Percentiles rank a stretch among this genome's conserved stretches.
These are phyloP conservation scores for Aspergillus felis DNA, from an alignment of 2,329 filamentous ascomycete species.

Conservation along the genomic window DNA sequence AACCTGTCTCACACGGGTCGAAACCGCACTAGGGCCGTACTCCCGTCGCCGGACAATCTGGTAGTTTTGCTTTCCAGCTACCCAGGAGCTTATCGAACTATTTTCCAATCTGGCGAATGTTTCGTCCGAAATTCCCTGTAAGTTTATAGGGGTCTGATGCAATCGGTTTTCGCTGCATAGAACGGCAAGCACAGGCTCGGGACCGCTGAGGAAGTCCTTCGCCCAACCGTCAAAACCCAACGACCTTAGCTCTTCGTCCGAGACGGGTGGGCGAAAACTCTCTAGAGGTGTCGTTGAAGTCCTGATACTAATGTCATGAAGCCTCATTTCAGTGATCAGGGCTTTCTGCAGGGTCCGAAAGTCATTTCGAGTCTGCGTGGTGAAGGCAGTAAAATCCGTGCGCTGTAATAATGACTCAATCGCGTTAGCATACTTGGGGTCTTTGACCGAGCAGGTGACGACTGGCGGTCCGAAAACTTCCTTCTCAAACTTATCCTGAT, in stretches of 20 bases:
- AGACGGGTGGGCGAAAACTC: constrained; percentile 54
- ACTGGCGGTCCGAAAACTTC: constrained; percentile 78
- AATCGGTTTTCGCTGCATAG: constrained; percentile 71
- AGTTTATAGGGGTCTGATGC: constrained; percentile 63
- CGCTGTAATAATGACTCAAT: constrained; percentile 56
- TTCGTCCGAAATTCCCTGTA: constrained; percentile 59
- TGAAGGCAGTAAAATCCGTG: constrained; percentile 61
- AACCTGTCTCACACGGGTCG: constrained; percentile 63
- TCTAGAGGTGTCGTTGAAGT: constrained; percentile 55
- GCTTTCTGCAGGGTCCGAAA: constrained; percentile 67
- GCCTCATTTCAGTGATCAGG: constrained; percentile 59
- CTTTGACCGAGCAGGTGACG: constrained; percentile 73
- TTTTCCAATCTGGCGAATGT: constrained; percentile 64
- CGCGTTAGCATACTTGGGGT: constrained; percentile 61
- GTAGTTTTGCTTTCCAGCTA: constrained; percentile 63
- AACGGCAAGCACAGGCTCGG: constrained; percentile 80
- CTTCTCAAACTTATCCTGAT: constrained; percentile 66
- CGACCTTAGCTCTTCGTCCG: constrained; percentile 50
- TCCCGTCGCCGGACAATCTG: constrained; percentile 68
- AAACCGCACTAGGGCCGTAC: constrained; percentile 71
- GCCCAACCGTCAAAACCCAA: constrained; percentile 77
- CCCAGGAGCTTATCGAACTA: constrained; percentile 62
- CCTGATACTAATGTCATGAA: constrained; percentile 69
- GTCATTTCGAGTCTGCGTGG: constrained; percentile 70
- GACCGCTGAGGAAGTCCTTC: constrained; percentile 73